Evolutionary conservation across 2,329 filamentous ascomycete species (phyloP), one percentile per base, ranked within the genome.

Genomic region (Aspergillus nomiae): DNA sequence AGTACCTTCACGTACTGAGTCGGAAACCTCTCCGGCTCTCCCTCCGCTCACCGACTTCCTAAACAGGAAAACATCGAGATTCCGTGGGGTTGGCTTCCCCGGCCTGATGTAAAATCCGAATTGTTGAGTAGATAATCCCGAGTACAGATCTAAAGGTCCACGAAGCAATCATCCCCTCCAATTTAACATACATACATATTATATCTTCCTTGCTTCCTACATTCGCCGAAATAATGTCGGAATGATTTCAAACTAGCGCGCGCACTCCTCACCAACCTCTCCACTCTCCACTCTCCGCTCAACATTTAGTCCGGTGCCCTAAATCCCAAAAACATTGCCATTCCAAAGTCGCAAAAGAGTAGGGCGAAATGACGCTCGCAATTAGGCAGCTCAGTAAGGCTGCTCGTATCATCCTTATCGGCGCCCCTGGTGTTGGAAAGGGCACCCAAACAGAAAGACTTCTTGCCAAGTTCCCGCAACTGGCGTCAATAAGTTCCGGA

Each of bases 351-450:
- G 14, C 28, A 38, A 58, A 34, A 53, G 2, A 26, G 21, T 55
- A 56, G 41, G 38, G n/a, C 50, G 60, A 61, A 61, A 77, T 77
- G 74, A 71, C 74, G 56, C 71, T 71, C 58, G 66, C 70, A n/a
- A 74, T 73, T 32, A 81, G 77, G 70, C 79, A 87, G 81, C 87
- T 96, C 74, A 86, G 85, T 69, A 89, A 86, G 80, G 94, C 95
- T 62, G 95, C 95, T 60, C 91, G 95, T 66, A 90, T 98, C 67
- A 98, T 99, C 75, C 88, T 99, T 69, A 88, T 99, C 71, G 95
- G 95, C 71, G 94, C 94, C 58, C 95, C 95, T n/a, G 94, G 94
- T 63, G 95, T 97, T 62, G 95, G 95, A 66, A 99, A 99, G 79
- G 95, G 94, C 66, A 99, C 95, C 3, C 95, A 99, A 82, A 92